Percentiles rank a stretch among this genome's conserved stretches.
phyloP scores from a whole-genome alignment of 2,329 filamentous ascomycete genomes.

The Cordyceps cicadae region DNA sequence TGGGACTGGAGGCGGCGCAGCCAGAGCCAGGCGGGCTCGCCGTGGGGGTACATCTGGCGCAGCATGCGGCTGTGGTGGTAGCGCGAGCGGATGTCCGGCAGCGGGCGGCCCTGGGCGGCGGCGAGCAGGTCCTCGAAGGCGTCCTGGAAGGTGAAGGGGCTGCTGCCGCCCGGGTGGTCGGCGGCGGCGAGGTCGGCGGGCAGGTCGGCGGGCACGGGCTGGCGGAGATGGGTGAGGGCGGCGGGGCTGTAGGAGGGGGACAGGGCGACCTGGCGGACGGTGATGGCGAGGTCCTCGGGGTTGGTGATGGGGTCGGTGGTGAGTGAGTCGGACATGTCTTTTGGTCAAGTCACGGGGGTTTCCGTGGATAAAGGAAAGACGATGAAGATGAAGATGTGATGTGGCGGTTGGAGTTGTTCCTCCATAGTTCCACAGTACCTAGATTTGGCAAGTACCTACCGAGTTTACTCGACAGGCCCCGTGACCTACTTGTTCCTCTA shows the following conservation, averaged over 20 bases:
- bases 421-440: too few species aligned
- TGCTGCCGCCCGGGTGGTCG: slow-evolving; percentile 14
- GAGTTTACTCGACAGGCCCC: too few species aligned
- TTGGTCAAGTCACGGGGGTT: background rate
- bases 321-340: background rate
- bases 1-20: slow-evolving; percentile 29
- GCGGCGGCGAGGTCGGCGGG: slow-evolving; percentile 29
- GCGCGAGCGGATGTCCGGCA: slow-evolving; percentile 32
- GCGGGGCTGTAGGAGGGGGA: slow-evolving; percentile 38
- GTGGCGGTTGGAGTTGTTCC: background rate
- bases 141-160: slow-evolving; percentile 44
- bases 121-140: slow-evolving; percentile 50
- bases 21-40: slow-evolving; percentile 36
- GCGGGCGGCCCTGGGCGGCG: slow-evolving; percentile 33
- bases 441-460: too few species aligned
- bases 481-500: too few species aligned
- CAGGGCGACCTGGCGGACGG: slow-evolving; percentile 9
- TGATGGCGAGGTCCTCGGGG: slow-evolving; percentile 15
- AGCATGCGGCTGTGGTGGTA: slow-evolving; percentile 30
- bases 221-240: slow-evolving; percentile 36
- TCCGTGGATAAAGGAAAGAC: background rate
- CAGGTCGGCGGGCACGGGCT: slow-evolving; percentile 38
- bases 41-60: slow-evolving; percentile 29
- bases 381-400: background rate
- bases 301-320: background rate